Conservation (phyloP, 257 asterid species). For the Handroanthus guayacan region DNA sequence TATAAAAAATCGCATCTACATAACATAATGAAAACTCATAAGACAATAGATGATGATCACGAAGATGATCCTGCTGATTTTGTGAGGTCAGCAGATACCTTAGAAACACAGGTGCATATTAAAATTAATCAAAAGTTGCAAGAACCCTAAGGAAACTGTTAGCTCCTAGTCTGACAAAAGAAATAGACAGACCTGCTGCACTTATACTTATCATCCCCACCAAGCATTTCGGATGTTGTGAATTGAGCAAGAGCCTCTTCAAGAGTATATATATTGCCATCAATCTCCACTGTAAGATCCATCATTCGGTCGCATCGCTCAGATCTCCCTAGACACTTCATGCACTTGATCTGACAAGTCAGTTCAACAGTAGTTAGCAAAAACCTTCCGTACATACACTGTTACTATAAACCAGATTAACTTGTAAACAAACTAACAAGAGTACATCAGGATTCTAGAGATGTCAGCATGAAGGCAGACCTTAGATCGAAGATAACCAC, state of each 20-base stretch:
- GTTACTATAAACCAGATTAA: constrained; percentile 27
- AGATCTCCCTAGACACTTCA: constrained; percentile 63
- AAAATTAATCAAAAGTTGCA: background rate
- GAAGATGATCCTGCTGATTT: background rate
- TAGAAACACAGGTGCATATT: background rate
- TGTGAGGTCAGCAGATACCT: constrained; percentile 17
- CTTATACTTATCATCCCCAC: constrained; percentile 70
- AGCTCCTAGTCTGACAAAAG: constrained; percentile 13
- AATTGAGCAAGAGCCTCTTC: constrained; percentile 64
- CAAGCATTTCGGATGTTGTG: constrained; percentile 60
- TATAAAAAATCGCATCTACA: constrained; percentile 7
- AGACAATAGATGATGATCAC: constrained; percentile 8
- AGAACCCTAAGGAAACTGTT: constrained; percentile 17
- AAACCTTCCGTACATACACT: constrained; percentile 8
- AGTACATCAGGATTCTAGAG: constrained; percentile 17
- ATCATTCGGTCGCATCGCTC: constrained; percentile 55
- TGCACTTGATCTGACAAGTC: constrained; percentile 58
- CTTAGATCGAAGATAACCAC: constrained; percentile 73
- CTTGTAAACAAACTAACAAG: constrained; percentile 3
- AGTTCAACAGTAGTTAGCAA: constrained; percentile 32
- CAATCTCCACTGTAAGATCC: constrained; percentile 69
- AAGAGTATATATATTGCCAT: constrained; percentile 56
- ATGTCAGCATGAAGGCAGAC: constrained; percentile 41
- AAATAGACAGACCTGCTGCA: constrained; percentile 55
- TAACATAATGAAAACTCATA: constrained; percentile 18